Evolutionary conservation across 2,329 filamentous ascomycete species (phyloP).

Genomic region (Penicillium aurantiogriseum): DNA sequence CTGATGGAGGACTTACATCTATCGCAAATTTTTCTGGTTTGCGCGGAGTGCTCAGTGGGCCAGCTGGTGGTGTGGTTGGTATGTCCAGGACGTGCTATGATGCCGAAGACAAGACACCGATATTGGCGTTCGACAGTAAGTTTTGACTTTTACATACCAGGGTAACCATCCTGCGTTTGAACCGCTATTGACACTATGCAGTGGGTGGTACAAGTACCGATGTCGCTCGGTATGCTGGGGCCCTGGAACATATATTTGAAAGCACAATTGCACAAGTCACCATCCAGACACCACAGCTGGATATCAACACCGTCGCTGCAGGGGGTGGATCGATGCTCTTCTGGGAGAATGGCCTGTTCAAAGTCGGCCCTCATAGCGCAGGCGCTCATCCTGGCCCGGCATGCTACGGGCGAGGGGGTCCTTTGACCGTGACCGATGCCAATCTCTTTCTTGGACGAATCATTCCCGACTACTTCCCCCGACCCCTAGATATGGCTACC

Average conservation of each 20-base stretch:
- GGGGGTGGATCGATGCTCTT: slow-evolving; percentile 71
- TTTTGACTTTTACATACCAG: not conserved
- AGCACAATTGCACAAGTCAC: slow-evolving; percentile 90
- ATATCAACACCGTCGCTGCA: slow-evolving; percentile 91
- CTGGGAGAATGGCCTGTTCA: slow-evolving; percentile 83
- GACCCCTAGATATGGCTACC: slow-evolving; percentile 71
- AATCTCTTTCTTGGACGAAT: slow-evolving; percentile 83
- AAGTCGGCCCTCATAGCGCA: slow-evolving; percentile 86
- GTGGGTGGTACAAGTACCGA: slow-evolving; percentile 90
- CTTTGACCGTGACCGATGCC: slow-evolving; percentile 86
- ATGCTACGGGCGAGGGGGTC: slow-evolving; percentile 87
- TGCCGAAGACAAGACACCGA: slow-evolving; percentile 54
- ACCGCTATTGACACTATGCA: not conserved
- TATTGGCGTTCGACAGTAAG: slow-evolving; percentile 7
- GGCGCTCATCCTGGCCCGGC: slow-evolving; percentile 87
- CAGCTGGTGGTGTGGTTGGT: slow-evolving; percentile 86
- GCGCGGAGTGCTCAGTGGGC: slow-evolving; percentile 81
- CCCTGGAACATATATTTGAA: slow-evolving; percentile 90
- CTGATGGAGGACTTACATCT: slow-evolving; percentile 63
- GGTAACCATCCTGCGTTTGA: too few species aligned
- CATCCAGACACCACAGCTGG: slow-evolving; percentile 69
- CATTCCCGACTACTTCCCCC: slow-evolving; percentile 85
- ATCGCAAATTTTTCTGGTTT: slow-evolving; percentile 47
- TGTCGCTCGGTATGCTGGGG: slow-evolving; percentile 76
- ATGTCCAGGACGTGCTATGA: slow-evolving; percentile 90